Conservation (phyloP, 108 stramenopile genomes). For the Skeletonema potamos region DNA sequence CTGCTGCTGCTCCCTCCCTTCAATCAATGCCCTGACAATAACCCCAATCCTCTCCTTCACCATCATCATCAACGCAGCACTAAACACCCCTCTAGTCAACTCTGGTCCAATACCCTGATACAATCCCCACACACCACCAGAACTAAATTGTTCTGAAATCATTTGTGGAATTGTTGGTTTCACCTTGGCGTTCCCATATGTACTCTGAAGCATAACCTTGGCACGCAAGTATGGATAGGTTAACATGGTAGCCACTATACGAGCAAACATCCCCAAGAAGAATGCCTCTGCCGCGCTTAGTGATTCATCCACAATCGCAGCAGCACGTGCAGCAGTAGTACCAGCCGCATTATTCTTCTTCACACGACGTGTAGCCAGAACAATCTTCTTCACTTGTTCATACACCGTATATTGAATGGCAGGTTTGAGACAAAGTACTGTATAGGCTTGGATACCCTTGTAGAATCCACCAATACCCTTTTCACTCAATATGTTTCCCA, state of each 20-base stretch:
- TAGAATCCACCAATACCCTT: constrained; percentile 76
- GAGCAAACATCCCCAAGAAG: constrained; percentile 86
- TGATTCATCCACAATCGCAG: constrained; percentile 17
- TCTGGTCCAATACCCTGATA: constrained; percentile 90
- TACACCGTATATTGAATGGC: constrained; percentile 93
- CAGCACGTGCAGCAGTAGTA: neutral
- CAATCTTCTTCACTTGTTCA: constrained; percentile 75
- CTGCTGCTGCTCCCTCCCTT: constrained; percentile 7
- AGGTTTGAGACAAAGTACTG: constrained; percentile 89
- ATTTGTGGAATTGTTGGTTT: constrained; percentile 63
- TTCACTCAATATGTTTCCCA: constrained; percentile 58
- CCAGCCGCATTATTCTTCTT: neutral
- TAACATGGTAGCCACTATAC: constrained; percentile 80
- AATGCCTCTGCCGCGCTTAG: constrained; percentile 79
- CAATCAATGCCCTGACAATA: constrained; percentile 45
- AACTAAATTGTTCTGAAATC: constrained; percentile 49
- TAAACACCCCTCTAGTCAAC: constrained; percentile 86
- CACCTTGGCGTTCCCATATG: constrained; percentile 29
- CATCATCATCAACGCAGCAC: constrained; percentile 89
- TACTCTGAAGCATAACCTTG: constrained; percentile 85
- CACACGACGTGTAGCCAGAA: constrained; percentile 36
- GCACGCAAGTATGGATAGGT: constrained; percentile 88
- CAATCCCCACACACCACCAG: constrained; percentile 49
- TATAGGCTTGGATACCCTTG: constrained; percentile 89
- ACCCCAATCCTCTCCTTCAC: constrained; percentile 80